A percentile compares a stretch with the other conserved stretches of the same genome.
Conservation (phyloP, 2,329 filamentous ascomycete genomes). For the Stemphylium lycopersici region DNA sequence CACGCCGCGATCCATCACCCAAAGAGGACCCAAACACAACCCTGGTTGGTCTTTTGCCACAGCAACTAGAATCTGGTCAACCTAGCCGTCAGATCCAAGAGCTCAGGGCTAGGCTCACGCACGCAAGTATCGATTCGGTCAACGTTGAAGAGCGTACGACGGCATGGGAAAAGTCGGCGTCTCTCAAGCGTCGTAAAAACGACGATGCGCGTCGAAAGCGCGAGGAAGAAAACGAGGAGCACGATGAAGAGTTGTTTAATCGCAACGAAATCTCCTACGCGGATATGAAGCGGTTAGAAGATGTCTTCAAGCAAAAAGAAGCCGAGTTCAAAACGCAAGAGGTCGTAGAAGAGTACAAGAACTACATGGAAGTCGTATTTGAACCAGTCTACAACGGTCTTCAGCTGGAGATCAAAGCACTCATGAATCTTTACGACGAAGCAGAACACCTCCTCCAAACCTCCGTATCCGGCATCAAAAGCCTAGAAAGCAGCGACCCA, state of each 20-base stretch:
- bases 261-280: slow-evolving; percentile 64
- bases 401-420: slow-evolving; percentile 56
- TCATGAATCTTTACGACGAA: slow-evolving; percentile 55
- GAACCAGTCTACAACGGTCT: slow-evolving; percentile 56
- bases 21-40: slow-evolving; percentile 24
- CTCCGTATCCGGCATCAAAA: slow-evolving; percentile 32
- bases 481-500: slow-evolving; percentile 21
- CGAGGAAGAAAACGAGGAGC: slow-evolving; percentile 59
- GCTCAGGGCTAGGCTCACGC: slow-evolving; percentile 23
- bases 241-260: slow-evolving; percentile 62
- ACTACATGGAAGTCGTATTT: slow-evolving; percentile 59
- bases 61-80: slow-evolving; percentile 11
- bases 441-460: slow-evolving; percentile 33
- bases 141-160: slow-evolving; percentile 31
- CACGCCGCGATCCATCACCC: slow-evolving; percentile 21
- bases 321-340: slow-evolving; percentile 59
- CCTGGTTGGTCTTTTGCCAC: slow-evolving; percentile 31
- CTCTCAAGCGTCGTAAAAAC: slow-evolving; percentile 52
- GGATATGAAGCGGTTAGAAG: slow-evolving; percentile 61
- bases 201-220: slow-evolving; percentile 57
- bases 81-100: slow-evolving; percentile 29
- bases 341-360: slow-evolving; percentile 59
- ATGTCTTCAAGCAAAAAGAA: slow-evolving; percentile 61
- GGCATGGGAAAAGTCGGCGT: slow-evolving; percentile 56
- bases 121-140: slow-evolving; percentile 25